A percentile compares a stretch with the other conserved stretches of the same genome.
Evolutionary conservation across 1,284 basidiomycete species (phyloP).

Genomic region (Polyporus tsugae): DNA sequence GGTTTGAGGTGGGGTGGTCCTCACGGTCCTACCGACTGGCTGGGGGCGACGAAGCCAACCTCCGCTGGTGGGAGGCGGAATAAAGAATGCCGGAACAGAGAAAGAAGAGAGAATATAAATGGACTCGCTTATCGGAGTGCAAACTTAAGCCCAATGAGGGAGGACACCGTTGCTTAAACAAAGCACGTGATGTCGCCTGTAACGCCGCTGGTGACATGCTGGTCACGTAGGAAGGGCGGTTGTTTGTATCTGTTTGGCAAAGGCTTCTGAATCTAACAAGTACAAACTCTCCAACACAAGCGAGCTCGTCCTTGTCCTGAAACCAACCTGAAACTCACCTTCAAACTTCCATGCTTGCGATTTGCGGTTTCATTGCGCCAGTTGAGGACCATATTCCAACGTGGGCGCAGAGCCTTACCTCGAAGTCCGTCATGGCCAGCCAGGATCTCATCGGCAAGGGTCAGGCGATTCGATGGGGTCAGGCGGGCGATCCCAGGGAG

Average conservation of each 20-base stretch:
- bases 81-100: background rate
- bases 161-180: conserved; percentile 1
- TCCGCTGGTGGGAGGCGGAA: background rate
- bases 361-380: background rate
- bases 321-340: background rate
- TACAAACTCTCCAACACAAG: conserved; percentile 8
- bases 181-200: conserved; percentile 9
- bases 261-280: conserved; percentile 19
- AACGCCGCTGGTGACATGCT: conserved; percentile 10
- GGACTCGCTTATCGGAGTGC: conserved; percentile 17
- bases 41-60: background rate
- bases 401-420: background rate
- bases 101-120: background rate
- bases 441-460: too few species aligned
- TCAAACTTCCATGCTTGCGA: background rate
- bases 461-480: too few species aligned
- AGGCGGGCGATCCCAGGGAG: background rate
- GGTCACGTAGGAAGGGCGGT: background rate
- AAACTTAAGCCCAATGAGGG: conserved; percentile 7
- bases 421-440: background rate
- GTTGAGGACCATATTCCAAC: background rate
- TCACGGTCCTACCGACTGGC: background rate
- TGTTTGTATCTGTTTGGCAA: conserved; percentile 18
- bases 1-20: background rate
- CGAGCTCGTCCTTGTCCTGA: background rate